Conservation (phyloP, 1,284 basidiomycete species). For the Ganoderma leucocontextum region DNA sequence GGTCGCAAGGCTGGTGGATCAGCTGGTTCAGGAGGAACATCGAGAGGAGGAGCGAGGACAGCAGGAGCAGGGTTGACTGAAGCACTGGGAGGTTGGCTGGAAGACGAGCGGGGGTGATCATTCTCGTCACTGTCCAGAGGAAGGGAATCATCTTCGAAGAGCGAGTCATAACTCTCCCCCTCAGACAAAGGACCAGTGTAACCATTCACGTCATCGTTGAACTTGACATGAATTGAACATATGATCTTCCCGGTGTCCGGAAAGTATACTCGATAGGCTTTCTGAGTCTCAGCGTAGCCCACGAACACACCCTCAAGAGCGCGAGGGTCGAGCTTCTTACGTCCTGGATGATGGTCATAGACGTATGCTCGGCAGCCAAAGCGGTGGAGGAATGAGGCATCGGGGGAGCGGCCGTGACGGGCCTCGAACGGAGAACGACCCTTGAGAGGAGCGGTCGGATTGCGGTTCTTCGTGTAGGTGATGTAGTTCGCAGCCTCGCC, state of each 20-base stretch:
- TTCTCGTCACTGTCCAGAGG: too few relatives aligned
- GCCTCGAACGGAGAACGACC: slow-evolving; percentile 44
- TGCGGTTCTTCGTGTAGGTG: slow-evolving; percentile 44
- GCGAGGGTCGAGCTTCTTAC: slow-evolving; percentile 40
- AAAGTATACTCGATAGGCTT: slow-evolving; percentile 14
- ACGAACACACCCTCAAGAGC: slow-evolving; percentile 14
- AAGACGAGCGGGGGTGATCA: neutral
- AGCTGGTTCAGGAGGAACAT: neutral
- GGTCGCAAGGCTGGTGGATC: slow-evolving; percentile 10
- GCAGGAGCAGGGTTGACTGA: neutral
- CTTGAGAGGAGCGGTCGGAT: slow-evolving; percentile 39
- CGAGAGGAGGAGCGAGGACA: neutral
- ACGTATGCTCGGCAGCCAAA: slow-evolving; percentile 23
- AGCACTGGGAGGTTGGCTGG: neutral
- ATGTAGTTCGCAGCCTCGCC: slow-evolving; percentile 47
- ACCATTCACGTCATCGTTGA: slow-evolving; percentile 17
- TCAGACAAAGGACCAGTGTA: slow-evolving; percentile 10
- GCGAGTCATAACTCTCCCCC: slow-evolving; percentile 14
- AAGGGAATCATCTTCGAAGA: too few relatives aligned
- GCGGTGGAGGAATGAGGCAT: slow-evolving; percentile 33
- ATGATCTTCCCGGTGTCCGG: slow-evolving; percentile 5
- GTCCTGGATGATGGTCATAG: slow-evolving; percentile 20
- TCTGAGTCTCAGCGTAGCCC: slow-evolving; percentile 13
- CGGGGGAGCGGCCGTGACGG: slow-evolving; percentile 37
- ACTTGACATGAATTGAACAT: slow-evolving; percentile 15